A percentile compares a stretch with the other conserved stretches of the same genome.
Evolutionary conservation across 768 basidiomycete genomes (phyloP).

Genomic region (Phylloporus sp.): DNA sequence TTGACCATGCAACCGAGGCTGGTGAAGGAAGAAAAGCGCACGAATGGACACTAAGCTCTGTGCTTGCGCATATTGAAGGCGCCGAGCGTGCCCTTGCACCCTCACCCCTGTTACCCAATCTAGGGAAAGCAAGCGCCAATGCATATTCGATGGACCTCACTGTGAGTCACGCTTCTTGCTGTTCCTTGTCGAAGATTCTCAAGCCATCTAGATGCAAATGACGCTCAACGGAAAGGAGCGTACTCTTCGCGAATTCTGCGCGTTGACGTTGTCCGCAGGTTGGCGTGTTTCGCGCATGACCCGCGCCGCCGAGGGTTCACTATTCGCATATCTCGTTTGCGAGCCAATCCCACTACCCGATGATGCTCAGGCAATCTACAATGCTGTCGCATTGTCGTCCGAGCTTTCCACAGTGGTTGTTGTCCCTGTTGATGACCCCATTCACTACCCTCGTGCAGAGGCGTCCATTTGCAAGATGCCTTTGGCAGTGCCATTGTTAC

Average conservation of each 20-base stretch:
- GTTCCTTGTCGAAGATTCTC: background rate
- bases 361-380: slow-evolving; percentile 23
- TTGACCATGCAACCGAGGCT: slow-evolving; percentile 6
- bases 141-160: slow-evolving; percentile 71
- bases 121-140: slow-evolving; percentile 64
- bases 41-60: slow-evolving; percentile 27
- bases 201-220: slow-evolving; percentile 54
- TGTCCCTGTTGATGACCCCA: slow-evolving; percentile 7
- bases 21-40: background rate
- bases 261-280: slow-evolving; percentile 51
- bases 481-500: slow-evolving; percentile 12
- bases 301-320: slow-evolving; percentile 53
- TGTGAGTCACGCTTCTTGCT: slow-evolving; percentile 32
- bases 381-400: slow-evolving; percentile 16
- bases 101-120: slow-evolving; percentile 64
- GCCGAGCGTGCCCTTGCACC: slow-evolving; percentile 52
- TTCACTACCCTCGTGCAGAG: background rate
- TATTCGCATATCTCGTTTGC: slow-evolving; percentile 71
- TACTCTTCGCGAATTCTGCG: slow-evolving; percentile 59
- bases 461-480: slow-evolving; percentile 7
- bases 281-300: slow-evolving; percentile 60
- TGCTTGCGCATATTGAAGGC: slow-evolving; percentile 45
- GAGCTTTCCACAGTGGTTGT: slow-evolving; percentile 14
- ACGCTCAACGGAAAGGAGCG: slow-evolving; percentile 69
- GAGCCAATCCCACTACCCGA: slow-evolving; percentile 54